Evolutionary conservation across 2,329 filamentous ascomycete species (phyloP).

Genomic region (Didymella segeticola): DNA sequence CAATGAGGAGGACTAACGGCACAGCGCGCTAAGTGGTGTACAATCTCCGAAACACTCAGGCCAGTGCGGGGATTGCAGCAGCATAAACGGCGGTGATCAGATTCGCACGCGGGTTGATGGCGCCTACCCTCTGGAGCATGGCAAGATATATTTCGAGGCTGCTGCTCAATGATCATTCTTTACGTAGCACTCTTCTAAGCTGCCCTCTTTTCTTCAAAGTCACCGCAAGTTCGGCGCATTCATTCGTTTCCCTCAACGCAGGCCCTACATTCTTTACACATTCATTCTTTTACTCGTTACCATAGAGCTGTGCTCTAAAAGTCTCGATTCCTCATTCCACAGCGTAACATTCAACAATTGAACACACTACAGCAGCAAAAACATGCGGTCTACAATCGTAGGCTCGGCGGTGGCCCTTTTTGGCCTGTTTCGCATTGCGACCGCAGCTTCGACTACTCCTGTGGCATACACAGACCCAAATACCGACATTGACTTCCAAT

Average conservation of each 20-base stretch:
- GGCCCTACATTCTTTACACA: slow-evolving; percentile 22
- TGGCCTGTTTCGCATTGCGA: slow-evolving; percentile 13
- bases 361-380: background rate
- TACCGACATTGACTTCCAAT: slow-evolving; percentile 21
- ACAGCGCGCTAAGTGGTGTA: no score
- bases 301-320: slow-evolving; percentile 16
- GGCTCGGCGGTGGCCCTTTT: slow-evolving; percentile 19
- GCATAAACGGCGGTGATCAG: slow-evolving; percentile 4
- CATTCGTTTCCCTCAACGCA: slow-evolving; percentile 17
- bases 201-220: slow-evolving; percentile 13
- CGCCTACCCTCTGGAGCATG: background rate
- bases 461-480: slow-evolving; percentile 22
- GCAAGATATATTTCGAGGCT: slow-evolving; percentile 13
- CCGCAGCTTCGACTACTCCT: slow-evolving; percentile 11
- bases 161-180: slow-evolving; percentile 8
- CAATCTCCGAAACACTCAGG: slow-evolving; percentile 15
- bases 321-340: slow-evolving; percentile 1
- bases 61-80: slow-evolving; percentile 13
- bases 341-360: no score
- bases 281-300: slow-evolving; percentile 12
- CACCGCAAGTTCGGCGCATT: slow-evolving; percentile 20
- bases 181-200: slow-evolving; percentile 9
- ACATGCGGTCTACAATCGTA: slow-evolving; percentile 19
- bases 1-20: slow-evolving; percentile 5
- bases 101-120: slow-evolving; percentile 2